Base-by-base conservation (phyloP, 73 alveolate genomes). In the Paramecium sonneborni region DNA sequence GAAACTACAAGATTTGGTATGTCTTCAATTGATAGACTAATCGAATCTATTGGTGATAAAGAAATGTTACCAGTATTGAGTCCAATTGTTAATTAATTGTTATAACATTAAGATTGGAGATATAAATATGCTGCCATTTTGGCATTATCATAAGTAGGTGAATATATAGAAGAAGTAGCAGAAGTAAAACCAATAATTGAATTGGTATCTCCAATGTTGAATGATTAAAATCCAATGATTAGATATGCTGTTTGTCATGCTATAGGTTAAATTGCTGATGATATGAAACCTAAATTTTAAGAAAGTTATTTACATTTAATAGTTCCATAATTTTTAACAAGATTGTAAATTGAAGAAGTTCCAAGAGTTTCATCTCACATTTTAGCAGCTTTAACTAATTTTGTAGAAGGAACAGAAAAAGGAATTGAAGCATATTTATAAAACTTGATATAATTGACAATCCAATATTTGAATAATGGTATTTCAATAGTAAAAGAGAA, bases 201-300 rank as follows among this genome's bases (percentile, higher is more conserved):
- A 11, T 92, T 85, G 28, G 96, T 96, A 1, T 87, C 93, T 32
- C 58, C 92, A 1, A 96, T 96, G 93, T 85, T 92, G 32, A 30
- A 35, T 14, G 96, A 97, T 91, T 87, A 89, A 4, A 94, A 97
- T 69, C 97, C 99, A 39, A 97, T 97, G 96, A 94, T 98, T 89
- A 95, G 99, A 87, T 97, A 96, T 91, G 98, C 99, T 43, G 99
- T 99, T 44, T 93, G 98, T 87, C 99, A 98, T 93, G 95, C 98
- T 41, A 88, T 98, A 18, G 99, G 99, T 55, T 95, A 95, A 82
- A 93, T 98, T 30, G 95, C 98, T 85, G 98, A 95, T 37, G 99
- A 98, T 90, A 92, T 96, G 96, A 95, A 95, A 70, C 98, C 98
- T 26, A 94, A 96, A 7, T 97, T 98, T 92, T 96, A 97, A 70